Conservation (phyloP, 306 rosid species). For the Rosa lucieae region DNA sequence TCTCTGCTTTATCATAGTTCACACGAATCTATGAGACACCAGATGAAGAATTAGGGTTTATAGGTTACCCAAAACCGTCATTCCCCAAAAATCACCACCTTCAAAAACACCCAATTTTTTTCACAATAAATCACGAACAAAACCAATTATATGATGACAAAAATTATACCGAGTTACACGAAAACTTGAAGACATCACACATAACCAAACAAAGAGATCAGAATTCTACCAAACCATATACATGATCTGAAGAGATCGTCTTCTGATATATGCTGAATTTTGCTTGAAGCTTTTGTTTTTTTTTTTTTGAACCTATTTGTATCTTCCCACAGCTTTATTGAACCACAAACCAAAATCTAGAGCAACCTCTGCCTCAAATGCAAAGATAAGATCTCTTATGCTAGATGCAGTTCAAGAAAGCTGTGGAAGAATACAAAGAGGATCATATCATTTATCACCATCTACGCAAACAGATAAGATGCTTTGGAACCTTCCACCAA, state of each 20-base stretch:
- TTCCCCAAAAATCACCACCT: background rate
- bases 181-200: background rate
- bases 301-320: conserved; percentile 59
- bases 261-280: background rate
- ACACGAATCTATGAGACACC: background rate
- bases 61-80: background rate
- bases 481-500: conserved; percentile 30
- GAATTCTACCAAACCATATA: background rate
- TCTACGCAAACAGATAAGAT: background rate
- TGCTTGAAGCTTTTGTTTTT: background rate
- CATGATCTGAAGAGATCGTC: background rate
- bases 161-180: background rate
- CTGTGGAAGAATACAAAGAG: conserved; percentile 99
- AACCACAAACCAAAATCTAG: conserved; percentile 56
- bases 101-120: background rate
- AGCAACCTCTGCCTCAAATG: conserved; percentile 19
- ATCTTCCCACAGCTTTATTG: conserved; percentile 99
- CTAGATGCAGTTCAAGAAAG: conserved; percentile 99
- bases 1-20: background rate
- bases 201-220: background rate
- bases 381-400: conserved; percentile 28
- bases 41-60: background rate
- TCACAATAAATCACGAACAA: background rate
- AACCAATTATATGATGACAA: background rate
- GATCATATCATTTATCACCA: conserved; percentile 36